A percentile compares a stretch with the other conserved stretches of the same genome.
These are phyloP conservation scores for Epichloe festucae DNA, from an alignment of 2,329 filamentous ascomycete genomes.

Conservation along the genomic window DNA sequence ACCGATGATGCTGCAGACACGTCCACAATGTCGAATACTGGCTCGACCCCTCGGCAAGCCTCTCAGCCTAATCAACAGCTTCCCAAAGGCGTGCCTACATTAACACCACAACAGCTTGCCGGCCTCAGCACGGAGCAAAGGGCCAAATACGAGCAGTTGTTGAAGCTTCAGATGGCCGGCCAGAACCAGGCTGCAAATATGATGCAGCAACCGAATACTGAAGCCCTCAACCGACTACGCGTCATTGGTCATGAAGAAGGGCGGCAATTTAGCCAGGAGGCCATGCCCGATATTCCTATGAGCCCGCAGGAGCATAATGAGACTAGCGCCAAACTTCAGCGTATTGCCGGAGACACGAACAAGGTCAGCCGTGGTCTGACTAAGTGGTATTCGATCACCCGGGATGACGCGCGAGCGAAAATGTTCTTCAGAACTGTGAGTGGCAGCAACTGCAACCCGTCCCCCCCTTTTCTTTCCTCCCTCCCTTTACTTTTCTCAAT, in stretches of 20 bases:
- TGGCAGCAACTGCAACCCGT: slow-evolving; percentile 6
- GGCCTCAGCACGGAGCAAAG: slow-evolving; percentile 31
- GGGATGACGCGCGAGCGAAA: slow-evolving; percentile 35
- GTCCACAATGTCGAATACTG: slow-evolving; percentile 10
- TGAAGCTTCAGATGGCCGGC: slow-evolving; percentile 17
- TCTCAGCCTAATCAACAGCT: slow-evolving; percentile 14
- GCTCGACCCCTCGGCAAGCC: slow-evolving; percentile 9
- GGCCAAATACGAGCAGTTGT: slow-evolving; percentile 28
- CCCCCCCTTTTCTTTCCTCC: background rate
- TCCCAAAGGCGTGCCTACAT: slow-evolving; percentile 12
- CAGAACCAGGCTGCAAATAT: slow-evolving; percentile 10
- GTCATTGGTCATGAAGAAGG: slow-evolving; percentile 28
- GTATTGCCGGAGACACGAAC: slow-evolving; percentile 27
- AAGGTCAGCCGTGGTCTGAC: slow-evolving; percentile 31
- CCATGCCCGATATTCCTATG: slow-evolving; percentile 34
- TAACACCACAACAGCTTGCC: slow-evolving; percentile 24
- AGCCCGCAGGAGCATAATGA: slow-evolving; percentile 30
- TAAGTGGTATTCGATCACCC: slow-evolving; percentile 35
- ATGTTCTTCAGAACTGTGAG: slow-evolving; percentile 42
- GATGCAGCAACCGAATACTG: slow-evolving; percentile 10
- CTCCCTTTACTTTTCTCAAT: background rate
- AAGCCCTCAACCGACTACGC: slow-evolving; percentile 21
- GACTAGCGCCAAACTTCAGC: slow-evolving; percentile 29
- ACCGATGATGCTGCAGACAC: slow-evolving; percentile 30
- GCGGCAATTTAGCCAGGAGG: slow-evolving; percentile 24